A percentile compares a stretch with the other conserved stretches of the same genome.
These are phyloP conservation scores for Chaetoceros muelleri DNA, from an alignment of 108 stramenopile species.

Conservation along the genomic window DNA sequence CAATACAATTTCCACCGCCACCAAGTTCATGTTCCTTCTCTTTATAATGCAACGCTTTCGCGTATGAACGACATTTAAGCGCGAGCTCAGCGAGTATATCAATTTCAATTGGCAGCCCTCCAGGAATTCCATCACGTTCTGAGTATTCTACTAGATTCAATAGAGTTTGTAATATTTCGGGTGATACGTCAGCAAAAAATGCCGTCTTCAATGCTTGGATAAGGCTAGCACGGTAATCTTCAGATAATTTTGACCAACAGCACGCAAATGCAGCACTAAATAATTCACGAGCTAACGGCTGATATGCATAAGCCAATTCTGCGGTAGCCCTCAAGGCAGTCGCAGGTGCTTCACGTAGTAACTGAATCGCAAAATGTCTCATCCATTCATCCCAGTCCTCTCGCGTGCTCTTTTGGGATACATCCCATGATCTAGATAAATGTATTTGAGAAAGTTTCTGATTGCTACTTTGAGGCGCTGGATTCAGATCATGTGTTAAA, in stretches of 20 bases:
- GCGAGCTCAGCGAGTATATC: constrained; percentile 83
- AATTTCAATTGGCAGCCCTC: constrained; percentile 91
- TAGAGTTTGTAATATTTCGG: constrained; percentile 88
- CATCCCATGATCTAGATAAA: constrained; percentile 88
- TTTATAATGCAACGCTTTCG: constrained; percentile 92
- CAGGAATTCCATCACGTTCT: constrained; percentile 79
- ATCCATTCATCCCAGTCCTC: constrained; percentile 99
- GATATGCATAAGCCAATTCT: constrained; percentile 87
- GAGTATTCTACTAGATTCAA: constrained; percentile 98
- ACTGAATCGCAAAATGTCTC: constrained; percentile 80
- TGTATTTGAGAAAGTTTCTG: constrained; percentile 49
- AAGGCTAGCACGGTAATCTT: constrained; percentile 59
- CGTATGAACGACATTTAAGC: constrained; percentile 93
- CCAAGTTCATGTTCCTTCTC: constrained; percentile 81
- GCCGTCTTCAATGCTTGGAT: constrained; percentile 81
- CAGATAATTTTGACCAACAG: constrained; percentile 86
- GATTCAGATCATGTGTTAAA: background rate
- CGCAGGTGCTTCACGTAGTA: constrained; percentile 92
- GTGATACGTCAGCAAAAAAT: constrained; percentile 77
- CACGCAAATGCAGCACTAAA: constrained; percentile 96
- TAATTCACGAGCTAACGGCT: constrained; percentile 88
- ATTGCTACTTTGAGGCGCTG: constrained; percentile 14
- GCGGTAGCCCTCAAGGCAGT: constrained; percentile 88
- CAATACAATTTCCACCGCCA: constrained; percentile 58
- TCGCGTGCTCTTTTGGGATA: constrained; percentile 71